Conservation (phyloP, 2,329 filamentous ascomycete genomes). For the Arthroderma sp. region DNA sequence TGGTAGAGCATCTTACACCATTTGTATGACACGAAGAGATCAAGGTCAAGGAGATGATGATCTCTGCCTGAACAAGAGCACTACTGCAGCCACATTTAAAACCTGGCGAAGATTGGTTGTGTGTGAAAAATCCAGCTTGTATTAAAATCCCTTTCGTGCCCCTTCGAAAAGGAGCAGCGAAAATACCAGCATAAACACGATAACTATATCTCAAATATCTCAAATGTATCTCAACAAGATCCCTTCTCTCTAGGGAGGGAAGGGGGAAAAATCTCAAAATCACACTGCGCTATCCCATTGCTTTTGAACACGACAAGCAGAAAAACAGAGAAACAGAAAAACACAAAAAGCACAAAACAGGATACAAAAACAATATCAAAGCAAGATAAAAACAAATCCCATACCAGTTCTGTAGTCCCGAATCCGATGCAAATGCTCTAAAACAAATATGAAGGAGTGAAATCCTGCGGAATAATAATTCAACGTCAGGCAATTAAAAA, state of each 20-base stretch:
- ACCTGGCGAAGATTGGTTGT: neutral
- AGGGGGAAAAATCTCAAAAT: no score
- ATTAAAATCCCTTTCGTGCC: neutral
- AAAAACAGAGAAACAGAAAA: slow-evolving; percentile 1
- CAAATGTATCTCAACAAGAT: no score
- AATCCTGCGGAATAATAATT: slow-evolving; percentile 5
- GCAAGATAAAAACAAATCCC: slow-evolving; percentile 2
- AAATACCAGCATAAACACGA: no score
- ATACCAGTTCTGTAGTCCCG: slow-evolving; percentile 6
- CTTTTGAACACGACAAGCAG: slow-evolving; percentile 1
- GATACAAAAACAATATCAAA: neutral
- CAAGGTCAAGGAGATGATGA: no score
- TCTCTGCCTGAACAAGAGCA: no score
- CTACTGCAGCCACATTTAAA: no score
- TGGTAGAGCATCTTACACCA: no score
- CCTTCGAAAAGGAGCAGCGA: no score
- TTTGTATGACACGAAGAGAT: no score
- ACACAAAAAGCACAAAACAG: neutral
- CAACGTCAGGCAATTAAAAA: slow-evolving; percentile 1
- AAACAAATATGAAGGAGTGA: slow-evolving; percentile 7
- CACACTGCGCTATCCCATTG: neutral
- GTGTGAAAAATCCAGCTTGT: neutral
- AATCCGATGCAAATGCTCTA: slow-evolving; percentile 12
- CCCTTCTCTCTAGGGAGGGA: no score
- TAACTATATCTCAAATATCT: no score